Base-by-base conservation (phyloP, 106 monocot genomes). In the Dendrobium huoshanense region DNA sequence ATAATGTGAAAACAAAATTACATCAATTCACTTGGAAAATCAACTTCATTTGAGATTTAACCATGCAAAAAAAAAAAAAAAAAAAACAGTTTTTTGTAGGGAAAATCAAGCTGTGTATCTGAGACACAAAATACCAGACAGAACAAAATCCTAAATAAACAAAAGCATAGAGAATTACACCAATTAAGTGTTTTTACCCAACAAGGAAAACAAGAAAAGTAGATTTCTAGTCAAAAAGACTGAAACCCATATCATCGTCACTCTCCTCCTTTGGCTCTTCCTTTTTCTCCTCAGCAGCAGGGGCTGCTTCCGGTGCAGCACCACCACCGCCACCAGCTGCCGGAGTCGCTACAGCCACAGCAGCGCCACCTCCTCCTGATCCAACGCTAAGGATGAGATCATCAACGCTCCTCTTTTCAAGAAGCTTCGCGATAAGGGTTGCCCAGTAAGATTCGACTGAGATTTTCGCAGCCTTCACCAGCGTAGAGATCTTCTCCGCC, bases 371-470 rank as follows among this genome's bases (percentile, higher is more conserved):
- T 49, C 76, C 76, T 0, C 76, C 76, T 24, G 88, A 84, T 86
- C 88, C 88, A 58, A 88, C 80, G 40, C 79, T 86, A 42, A 83
- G 56, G 75, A 91, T 91, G 78, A 91, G 91, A 72, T 88, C 86
- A 29, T 91, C 88, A 37, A 91, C 79, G 76, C 56, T 88, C 55
- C 72, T 80, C 83, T 87, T 88, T 88, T 91, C 84, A n/a, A 91
- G 81, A 24, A 91, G 87, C 85, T 88, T 91, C n/a, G 85, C 88
- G 41, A 91, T 85, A 22, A 91, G 85, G 17, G 88, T 64, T 4
- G 91, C 80, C 91, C 91, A 91, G 83, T 82, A 91, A 9, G 91
- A 83, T 42, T 91, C 91, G 27, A 88, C 72, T 13, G 75, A 59
- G 55, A 91, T 86, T 64, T 88, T 87, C 16, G 91, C 88, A 2